phyloP scores from a whole-genome alignment of 2,329 filamentous ascomycete species.

The Exophiala sp. region DNA sequence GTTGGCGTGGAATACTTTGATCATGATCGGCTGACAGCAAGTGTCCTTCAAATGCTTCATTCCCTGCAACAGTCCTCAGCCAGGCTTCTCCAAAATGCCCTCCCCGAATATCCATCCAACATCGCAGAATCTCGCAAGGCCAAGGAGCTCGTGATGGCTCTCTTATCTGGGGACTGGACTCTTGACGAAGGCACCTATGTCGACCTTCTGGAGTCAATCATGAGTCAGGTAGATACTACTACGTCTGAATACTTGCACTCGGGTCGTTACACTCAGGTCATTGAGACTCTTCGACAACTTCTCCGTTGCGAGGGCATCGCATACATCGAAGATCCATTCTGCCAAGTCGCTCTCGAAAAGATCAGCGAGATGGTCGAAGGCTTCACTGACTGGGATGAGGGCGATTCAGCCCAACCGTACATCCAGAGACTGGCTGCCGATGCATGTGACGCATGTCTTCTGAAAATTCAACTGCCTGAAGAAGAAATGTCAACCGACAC shows the following conservation, averaged over 20 bases:
- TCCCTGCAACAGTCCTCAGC: slow-evolving; percentile 15
- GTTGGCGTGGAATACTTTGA: slow-evolving; percentile 4
- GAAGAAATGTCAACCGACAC: slow-evolving; percentile 29
- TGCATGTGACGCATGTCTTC: slow-evolving; percentile 23
- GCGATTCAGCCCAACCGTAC: slow-evolving; percentile 27
- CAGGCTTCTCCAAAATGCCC: slow-evolving; percentile 15
- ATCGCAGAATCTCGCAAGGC: slow-evolving; percentile 13
- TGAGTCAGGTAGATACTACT: slow-evolving; percentile 22
- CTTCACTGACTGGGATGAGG: slow-evolving; percentile 40
- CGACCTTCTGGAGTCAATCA: slow-evolving; percentile 26
- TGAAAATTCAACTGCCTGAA: slow-evolving; percentile 28
- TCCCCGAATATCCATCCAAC: slow-evolving; percentile 15
- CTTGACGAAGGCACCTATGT: slow-evolving; percentile 22
- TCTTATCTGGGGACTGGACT: slow-evolving; percentile 21
- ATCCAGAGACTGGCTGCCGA: slow-evolving; percentile 15
- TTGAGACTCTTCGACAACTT: slow-evolving; percentile 31
- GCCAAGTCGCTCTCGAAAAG: slow-evolving; percentile 37
- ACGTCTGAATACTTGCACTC: slow-evolving; percentile 19
- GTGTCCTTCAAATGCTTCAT: slow-evolving; percentile 20
- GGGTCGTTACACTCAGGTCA: slow-evolving; percentile 27
- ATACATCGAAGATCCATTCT: slow-evolving; percentile 27
- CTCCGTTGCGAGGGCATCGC: slow-evolving; percentile 24
- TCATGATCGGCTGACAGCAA: neutral
- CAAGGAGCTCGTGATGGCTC: slow-evolving; percentile 7
- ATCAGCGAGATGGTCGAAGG: slow-evolving; percentile 40